phyloP scores from a whole-genome alignment of 2,329 filamentous ascomycete species.

The Fusarium sp. region DNA sequence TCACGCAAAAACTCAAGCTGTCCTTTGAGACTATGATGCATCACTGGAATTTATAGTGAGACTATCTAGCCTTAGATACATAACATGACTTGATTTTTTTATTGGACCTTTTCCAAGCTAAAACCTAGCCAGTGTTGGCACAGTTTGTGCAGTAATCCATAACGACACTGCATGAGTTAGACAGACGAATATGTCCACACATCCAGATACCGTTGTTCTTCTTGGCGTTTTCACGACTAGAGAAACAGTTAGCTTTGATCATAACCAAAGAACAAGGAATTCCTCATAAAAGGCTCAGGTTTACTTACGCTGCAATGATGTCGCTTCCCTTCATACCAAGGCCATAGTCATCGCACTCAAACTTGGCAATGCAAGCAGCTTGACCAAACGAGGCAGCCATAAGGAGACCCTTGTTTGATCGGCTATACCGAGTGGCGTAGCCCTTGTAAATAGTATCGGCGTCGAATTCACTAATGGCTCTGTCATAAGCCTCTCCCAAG shows the following conservation, averaged over 20 bases:
- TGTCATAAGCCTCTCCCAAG: conserved; percentile 15
- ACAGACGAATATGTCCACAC: conserved; percentile 25
- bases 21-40: no score
- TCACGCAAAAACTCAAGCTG: no score
- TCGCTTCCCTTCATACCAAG: conserved; percentile 22
- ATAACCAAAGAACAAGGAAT: background rate
- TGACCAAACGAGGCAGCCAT: background rate
- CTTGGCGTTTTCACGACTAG: conserved; percentile 15
- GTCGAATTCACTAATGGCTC: conserved; percentile 18
- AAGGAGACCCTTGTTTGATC: conserved; percentile 15
- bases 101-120: background rate
- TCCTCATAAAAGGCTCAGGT: no score
- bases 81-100: no score
- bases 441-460: conserved; percentile 19
- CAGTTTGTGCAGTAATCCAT: conserved; percentile 30
- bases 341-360: conserved; percentile 30
- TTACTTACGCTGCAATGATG: conserved; percentile 11
- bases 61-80: no score
- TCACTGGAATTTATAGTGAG: no score
- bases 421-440: conserved; percentile 20
- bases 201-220: conserved; percentile 13
- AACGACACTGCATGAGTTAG: conserved; percentile 19
- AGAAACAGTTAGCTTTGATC: no score
- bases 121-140: background rate
- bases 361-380: conserved; percentile 27